A percentile compares a stretch with the other conserved stretches of the same genome.
phyloP scores from a whole-genome alignment of 2,329 filamentous ascomycete genomes.

The Periconia sp. region DNA sequence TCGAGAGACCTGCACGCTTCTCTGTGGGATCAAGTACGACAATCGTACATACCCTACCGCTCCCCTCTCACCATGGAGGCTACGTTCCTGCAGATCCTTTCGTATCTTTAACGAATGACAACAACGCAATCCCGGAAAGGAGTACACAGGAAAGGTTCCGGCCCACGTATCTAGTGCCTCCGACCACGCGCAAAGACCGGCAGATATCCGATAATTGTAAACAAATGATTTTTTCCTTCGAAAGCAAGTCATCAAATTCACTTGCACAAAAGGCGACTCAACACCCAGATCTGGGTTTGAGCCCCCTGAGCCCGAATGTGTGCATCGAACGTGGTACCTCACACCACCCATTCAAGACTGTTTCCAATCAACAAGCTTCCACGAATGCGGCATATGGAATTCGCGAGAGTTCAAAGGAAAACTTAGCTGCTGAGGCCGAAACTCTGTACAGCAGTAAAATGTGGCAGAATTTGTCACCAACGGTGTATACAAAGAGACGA shows the following conservation, averaged over 20 bases:
- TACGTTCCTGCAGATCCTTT: neutral
- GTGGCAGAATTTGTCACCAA: neutral
- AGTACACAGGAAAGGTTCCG: too few species aligned
- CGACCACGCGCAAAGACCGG: neutral
- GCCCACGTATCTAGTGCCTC: neutral
- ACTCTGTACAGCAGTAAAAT: neutral
- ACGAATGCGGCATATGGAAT: neutral
- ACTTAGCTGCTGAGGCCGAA: neutral
- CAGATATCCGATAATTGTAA: constrained; percentile 5
- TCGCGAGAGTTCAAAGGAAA: neutral
- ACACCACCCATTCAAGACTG: constrained; percentile 6
- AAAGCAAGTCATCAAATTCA: neutral
- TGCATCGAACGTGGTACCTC: constrained; percentile 32
- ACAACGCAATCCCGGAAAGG: too few species aligned
- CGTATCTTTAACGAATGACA: neutral
- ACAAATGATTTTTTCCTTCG: neutral
- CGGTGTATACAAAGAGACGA: neutral
- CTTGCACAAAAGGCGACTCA: neutral
- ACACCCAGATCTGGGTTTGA: constrained; percentile 13
- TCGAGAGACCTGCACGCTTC: neutral
- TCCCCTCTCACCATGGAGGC: neutral
- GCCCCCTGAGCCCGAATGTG: constrained; percentile 31
- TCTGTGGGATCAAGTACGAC: neutral
- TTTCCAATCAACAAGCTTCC: neutral
- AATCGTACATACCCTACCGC: neutral